Percentiles rank a stretch among this genome's conserved stretches.
These are phyloP conservation scores for Phytophthora hibernalis DNA, from an alignment of 352 stramenopile species.

Conservation along the genomic window DNA sequence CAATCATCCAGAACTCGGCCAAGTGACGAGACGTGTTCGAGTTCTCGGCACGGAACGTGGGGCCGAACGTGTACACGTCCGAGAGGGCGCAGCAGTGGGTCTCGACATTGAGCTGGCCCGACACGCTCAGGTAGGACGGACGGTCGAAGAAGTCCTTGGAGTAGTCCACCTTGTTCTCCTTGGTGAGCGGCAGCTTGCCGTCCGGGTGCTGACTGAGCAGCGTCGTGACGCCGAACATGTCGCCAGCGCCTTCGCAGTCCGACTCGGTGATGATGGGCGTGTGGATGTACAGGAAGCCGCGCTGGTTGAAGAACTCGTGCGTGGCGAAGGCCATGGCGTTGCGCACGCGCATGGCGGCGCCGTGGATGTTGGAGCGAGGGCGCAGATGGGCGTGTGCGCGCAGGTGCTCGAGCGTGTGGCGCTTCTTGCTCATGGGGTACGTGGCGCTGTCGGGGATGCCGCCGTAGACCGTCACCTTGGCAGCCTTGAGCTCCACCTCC, in stretches of 20 bases:
- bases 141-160: conserved; percentile 93
- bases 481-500: conserved; percentile 93
- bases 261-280: conserved; percentile 96
- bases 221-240: conserved; percentile 96
- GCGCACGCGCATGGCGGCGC: conserved; percentile 92
- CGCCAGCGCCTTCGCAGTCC: conserved; percentile 98
- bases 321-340: conserved; percentile 94
- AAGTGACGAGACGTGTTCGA: conserved; percentile 98
- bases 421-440: conserved; percentile 95
- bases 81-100: conserved; percentile 91
- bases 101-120: conserved; percentile 97
- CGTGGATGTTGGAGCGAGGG: conserved; percentile 92
- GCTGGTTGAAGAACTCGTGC: conserved; percentile 94
- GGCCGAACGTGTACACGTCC: conserved; percentile 98
- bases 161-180: conserved; percentile 88
- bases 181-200: conserved; percentile 68
- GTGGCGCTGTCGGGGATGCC: conserved; percentile 82
- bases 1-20: conserved; percentile 99
- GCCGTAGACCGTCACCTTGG: conserved; percentile 87
- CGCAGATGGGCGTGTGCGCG: conserved; percentile 93
- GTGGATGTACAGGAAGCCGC: conserved; percentile 95
- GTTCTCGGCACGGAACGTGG: conserved; percentile 99
- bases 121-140: conserved; percentile 93
- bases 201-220: conserved; percentile 86
- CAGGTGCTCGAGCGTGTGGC: conserved; percentile 94